Base-by-base conservation (phyloP, 2,329 filamentous ascomycete species). In the Alternaria sp. region DNA sequence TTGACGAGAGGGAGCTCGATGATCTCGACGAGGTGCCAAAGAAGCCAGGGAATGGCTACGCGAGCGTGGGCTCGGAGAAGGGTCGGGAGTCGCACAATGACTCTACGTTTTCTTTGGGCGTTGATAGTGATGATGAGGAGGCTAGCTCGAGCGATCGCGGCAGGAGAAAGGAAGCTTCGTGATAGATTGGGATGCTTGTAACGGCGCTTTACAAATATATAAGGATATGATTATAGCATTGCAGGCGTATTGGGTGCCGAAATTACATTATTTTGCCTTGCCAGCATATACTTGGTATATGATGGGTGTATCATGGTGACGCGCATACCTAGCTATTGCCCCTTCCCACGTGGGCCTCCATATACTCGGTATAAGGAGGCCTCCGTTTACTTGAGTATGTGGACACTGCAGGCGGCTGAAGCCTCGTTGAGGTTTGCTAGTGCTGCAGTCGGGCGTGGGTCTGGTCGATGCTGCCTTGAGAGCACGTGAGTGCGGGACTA, bases 1-100 rank as follows among this genome's bases (percentile, higher is more conserved):
- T 88, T 72, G 87, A 89, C 63, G 88, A 89, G 72, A 80, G 84
- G 3, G 88, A 89, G 73, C 77, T 90, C 19, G 87, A 89, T 71
- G 83, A 87, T 62, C 71, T 88, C 32, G 80, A 83, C 13, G 72
- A 74, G 25, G 71, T 57, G 12, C 57, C 66, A 36, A 73, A 72
- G 65, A 73, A 63, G 57, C 52, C 70, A 4, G 54, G 68, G 10
- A 75, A 77, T 36, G 73, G 73, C 2, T 73, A 73, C 17, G 62
- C 66, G n/a, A 63, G 66, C 36, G 66, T 66, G 23, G 56, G 59
- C 8, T 62, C 59, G 53, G 71, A 78, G 58, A 78, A 77, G 66
- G 57, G 70, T 5, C 72, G 75, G 25, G 68, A 71, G n/a, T 71
- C 76, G 17, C 66, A 73, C n/a, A 77, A 79, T 49, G 77, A 79